Base-by-base conservation (phyloP, 2,329 filamentous ascomycete genomes). In the Pseudopyrenochaeta lycopersici region DNA sequence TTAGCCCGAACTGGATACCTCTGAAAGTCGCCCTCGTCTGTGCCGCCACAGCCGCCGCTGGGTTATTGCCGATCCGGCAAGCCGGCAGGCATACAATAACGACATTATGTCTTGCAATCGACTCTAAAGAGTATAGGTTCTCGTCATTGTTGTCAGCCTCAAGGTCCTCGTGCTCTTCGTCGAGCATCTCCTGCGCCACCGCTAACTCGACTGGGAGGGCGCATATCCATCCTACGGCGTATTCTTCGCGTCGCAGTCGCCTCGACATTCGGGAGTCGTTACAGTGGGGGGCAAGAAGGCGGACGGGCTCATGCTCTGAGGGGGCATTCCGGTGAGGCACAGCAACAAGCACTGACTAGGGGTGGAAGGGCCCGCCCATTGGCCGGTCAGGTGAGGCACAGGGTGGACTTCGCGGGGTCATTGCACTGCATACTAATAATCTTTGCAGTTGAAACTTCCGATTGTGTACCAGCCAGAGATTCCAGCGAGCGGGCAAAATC, bases 1-100 rank as follows among this genome's bases (percentile, higher is more conserved):
- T 73, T 1, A 82, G 64, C 2, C 71, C 72, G 33, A 80, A 67
- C 15, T 60, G 67, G 30, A 80, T 75, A 1, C 17, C 33, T 5
- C 41, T 51, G 53, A 78, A 79, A 3, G 66, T 68, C 4, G 56
- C 45, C 11, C 51, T 46, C 64, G 78, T 73, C 15, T 69, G 55
- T 18, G 53, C 66, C 1, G 71, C 72, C 2, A 73, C 70, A 2
- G 58, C 60, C 9, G 76, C 73, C 1, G 76, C 72, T 3, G 71
- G 49, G 40, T 49, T 70, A 9, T 52, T 77, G 12, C 77, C 77
- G 32, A 70, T 70, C 17, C 57, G 55, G 17, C 75, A 68, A 7
- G 40, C 47, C 4, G 56, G 55, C 1, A 61, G 47, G 32, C 55
- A 61, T 2, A 23, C 51, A 7, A 60, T 51, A 7, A 72, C 71